A percentile compares a stretch with the other conserved stretches of the same genome.
Evolutionary conservation across 1,284 basidiomycete genomes (phyloP).

Genomic region (Meripilus lineatus): DNA sequence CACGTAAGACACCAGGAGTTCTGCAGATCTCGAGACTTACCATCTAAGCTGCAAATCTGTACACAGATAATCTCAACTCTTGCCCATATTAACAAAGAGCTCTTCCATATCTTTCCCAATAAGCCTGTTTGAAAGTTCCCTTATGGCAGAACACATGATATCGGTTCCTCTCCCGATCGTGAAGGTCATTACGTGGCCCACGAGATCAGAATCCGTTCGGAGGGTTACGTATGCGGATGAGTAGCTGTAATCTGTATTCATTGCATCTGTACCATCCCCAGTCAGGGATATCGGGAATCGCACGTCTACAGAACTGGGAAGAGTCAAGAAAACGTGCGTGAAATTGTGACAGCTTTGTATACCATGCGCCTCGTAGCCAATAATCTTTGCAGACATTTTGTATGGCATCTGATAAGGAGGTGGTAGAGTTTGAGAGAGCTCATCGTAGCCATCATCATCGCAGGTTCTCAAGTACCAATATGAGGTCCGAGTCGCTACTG

Average conservation of each 20-base stretch:
- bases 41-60: conserved; percentile 88
- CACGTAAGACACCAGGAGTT: neutral
- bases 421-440: too few species aligned
- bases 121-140: conserved; percentile 73
- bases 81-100: conserved; percentile 87
- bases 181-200: conserved; percentile 93
- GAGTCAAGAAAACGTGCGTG: neutral
- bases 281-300: conserved; percentile 81
- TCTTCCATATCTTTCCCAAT: conserved; percentile 82
- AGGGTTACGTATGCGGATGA: conserved; percentile 88
- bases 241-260: conserved; percentile 95
- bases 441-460: too few species aligned
- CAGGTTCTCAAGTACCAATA: too few species aligned
- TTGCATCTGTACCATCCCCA: conserved; percentile 88
- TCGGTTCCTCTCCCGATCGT: conserved; percentile 97
- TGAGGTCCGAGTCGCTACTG: too few species aligned
- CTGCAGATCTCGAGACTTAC: conserved; percentile 37
- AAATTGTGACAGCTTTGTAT: conserved; percentile 12
- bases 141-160: conserved; percentile 83
- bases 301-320: conserved; percentile 48
- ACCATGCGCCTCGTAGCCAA: conserved; percentile 50
- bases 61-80: conserved; percentile 74
- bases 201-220: conserved; percentile 66
- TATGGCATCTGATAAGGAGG: neutral
- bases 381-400: conserved; percentile 40